Evolutionary conservation across 441 rosid species (phyloP).

Genomic region (Populus hybrid): DNA sequence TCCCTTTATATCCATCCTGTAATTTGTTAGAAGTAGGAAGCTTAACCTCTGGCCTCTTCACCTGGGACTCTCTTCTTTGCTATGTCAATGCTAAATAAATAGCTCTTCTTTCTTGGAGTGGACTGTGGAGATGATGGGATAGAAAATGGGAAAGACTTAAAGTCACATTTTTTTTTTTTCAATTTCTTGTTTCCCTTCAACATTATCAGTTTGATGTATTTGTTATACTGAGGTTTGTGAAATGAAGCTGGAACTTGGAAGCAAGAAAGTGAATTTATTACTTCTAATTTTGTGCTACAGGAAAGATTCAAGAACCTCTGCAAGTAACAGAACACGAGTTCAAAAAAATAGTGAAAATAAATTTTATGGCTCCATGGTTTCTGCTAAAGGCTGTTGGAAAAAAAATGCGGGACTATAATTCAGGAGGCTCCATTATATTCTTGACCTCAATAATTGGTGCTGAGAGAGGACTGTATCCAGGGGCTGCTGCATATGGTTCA

Average conservation of each 20-base stretch:
- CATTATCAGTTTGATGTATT: not conserved
- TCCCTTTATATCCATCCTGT: not conserved
- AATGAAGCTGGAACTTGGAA: not conserved
- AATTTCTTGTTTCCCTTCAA: not conserved
- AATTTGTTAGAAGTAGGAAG: not conserved
- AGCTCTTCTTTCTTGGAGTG: not conserved
- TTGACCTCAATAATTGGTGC: constrained; percentile 59
- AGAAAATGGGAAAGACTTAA: not conserved
- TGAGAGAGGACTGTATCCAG: constrained; percentile 75
- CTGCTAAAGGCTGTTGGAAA: constrained; percentile 67
- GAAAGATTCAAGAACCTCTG: constrained; percentile 67
- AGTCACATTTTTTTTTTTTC: not conserved
- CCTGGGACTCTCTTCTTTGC: not conserved
- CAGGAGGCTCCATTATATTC: constrained; percentile 75
- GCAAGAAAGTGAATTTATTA: constrained; percentile 7
- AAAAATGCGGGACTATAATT: constrained; percentile 51
- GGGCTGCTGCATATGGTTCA: constrained; percentile 76
- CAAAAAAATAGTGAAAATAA: constrained; percentile 47
- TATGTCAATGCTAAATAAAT: not conserved
- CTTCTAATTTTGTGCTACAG: constrained; percentile 30
- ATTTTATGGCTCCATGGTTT: constrained; percentile 79
- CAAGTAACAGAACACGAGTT: constrained; percentile 56
- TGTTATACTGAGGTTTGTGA: not conserved
- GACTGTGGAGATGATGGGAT: not conserved
- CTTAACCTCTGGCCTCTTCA: not conserved